phyloP scores from a whole-genome alignment of 1,139 yeast genomes.

The Hemisphaericaspora xylofermentans region DNA sequence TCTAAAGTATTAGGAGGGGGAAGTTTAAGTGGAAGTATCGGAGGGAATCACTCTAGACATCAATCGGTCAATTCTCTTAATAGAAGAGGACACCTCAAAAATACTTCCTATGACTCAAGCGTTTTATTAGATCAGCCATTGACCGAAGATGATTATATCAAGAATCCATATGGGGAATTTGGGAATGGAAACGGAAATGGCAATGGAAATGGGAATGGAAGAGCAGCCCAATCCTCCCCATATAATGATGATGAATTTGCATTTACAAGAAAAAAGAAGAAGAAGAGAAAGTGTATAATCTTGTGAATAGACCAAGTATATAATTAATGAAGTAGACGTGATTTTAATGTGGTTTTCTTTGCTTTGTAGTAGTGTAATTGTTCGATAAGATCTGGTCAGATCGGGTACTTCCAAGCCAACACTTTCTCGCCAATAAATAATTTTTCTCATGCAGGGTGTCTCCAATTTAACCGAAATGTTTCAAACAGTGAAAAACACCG shows the following conservation, averaged over 20 bases:
- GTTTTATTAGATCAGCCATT: slow-evolving; percentile 41
- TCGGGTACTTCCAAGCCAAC: too few species aligned
- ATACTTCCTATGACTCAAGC: slow-evolving; percentile 37
- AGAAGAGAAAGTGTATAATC: slow-evolving; percentile 33
- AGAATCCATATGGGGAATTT: slow-evolving; percentile 35
- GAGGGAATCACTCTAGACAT: slow-evolving; percentile 24
- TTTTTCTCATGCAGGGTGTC: too few species aligned
- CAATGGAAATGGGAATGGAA: slow-evolving; percentile 13
- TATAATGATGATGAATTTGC: slow-evolving; percentile 46
- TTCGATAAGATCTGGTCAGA: too few species aligned
- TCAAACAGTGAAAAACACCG: too few species aligned
- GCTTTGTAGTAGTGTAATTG: too few species aligned
- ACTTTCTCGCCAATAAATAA: too few species aligned
- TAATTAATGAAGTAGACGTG: too few species aligned
- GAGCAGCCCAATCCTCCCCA: slow-evolving; percentile 14
- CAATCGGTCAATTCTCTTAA: slow-evolving; percentile 22
- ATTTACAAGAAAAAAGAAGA: slow-evolving; percentile 35
- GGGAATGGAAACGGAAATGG: too few species aligned
- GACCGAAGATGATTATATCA: slow-evolving; percentile 31
- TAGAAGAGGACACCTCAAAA: slow-evolving; percentile 37
- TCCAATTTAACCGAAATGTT: too few species aligned
- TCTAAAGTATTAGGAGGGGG: slow-evolving; percentile 26
- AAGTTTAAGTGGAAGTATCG: slow-evolving; percentile 8
- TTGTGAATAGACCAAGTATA: slow-evolving; percentile 19
- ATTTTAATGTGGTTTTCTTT: too few species aligned